A percentile compares a stretch with the other conserved stretches of the same genome.
These are phyloP conservation scores for Coniochaeta ligniaria DNA, from an alignment of 2,329 filamentous ascomycete genomes.

Conservation along the genomic window DNA sequence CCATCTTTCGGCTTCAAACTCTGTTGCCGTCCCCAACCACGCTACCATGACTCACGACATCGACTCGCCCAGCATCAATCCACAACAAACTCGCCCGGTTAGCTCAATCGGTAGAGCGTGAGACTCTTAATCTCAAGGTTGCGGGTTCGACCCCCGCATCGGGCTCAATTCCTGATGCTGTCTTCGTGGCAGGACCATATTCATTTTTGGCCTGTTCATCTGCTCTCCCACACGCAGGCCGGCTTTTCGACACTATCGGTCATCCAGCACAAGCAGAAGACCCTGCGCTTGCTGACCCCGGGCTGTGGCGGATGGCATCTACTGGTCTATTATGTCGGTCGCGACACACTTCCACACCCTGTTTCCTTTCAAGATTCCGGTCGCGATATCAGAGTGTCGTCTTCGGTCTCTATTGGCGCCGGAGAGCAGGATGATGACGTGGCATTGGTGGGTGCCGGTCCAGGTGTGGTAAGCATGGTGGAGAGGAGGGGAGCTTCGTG, in stretches of 20 bases:
- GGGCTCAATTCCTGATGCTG: slow-evolving; percentile 34
- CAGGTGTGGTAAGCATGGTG: slow-evolving; percentile 34
- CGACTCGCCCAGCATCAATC: not conserved
- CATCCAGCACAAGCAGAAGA: no score
- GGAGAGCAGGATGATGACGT: not conserved
- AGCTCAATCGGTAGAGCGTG: slow-evolving; percentile 68
- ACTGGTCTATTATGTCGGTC: no score
- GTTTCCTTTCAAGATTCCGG: no score
- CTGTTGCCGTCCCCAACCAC: not conserved
- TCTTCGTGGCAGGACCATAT: not conserved
- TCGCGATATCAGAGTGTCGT: no score
- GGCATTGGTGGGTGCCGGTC: slow-evolving; percentile 13
- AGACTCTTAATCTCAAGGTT: slow-evolving; percentile 52
- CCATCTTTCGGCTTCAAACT: no score
- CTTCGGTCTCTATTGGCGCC: slow-evolving; percentile 7
- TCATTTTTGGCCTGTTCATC: no score
- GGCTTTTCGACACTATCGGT: no score
- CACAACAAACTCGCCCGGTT: slow-evolving; percentile 34
- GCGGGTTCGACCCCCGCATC: slow-evolving; percentile 37
- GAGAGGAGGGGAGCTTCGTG: slow-evolving; percentile 17
- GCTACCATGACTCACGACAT: not conserved
- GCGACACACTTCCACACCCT: no score
- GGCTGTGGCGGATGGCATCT: no score
- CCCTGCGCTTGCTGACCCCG: no score
- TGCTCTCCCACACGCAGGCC: no score